Evolutionary conservation across 106 monocot genomes (phyloP).

Genomic region (Acanthochlamys bracteata): DNA sequence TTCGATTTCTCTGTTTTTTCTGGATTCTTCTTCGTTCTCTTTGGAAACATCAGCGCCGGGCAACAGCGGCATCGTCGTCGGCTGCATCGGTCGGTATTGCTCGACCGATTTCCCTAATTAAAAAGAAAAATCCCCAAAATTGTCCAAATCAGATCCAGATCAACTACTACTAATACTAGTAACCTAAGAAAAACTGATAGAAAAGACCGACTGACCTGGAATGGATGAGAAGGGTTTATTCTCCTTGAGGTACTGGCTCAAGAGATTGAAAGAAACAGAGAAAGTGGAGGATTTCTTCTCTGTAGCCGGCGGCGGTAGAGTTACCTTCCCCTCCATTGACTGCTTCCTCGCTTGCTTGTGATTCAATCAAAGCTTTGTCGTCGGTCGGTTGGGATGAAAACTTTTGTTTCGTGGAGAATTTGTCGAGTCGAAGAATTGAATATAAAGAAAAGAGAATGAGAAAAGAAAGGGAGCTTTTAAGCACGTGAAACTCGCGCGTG

Average conservation of each 20-base stretch:
- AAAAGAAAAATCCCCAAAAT: not conserved
- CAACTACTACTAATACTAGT: not conserved
- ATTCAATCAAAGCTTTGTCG: too few relatives aligned
- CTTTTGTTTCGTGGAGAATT: too few relatives aligned
- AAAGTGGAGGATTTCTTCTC: slow-evolving; percentile 29
- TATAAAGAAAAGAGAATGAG: too few relatives aligned
- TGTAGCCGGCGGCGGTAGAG: too few relatives aligned
- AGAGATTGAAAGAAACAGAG: slow-evolving; percentile 43
- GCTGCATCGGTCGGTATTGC: slow-evolving; percentile 20
- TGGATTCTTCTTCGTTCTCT: not conserved
- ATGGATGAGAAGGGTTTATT: slow-evolving; percentile 19
- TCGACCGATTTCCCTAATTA: slow-evolving; percentile 19
- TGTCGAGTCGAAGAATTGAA: too few relatives aligned
- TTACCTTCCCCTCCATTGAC: too few relatives aligned
- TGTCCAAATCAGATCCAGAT: not conserved
- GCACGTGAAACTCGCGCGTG: too few relatives aligned
- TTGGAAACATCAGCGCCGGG: slow-evolving; percentile 20
- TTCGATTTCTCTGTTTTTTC: slow-evolving; percentile 19
- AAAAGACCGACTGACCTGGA: not conserved
- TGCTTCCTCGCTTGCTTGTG: too few relatives aligned
- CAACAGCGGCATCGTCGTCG: slow-evolving; percentile 43
- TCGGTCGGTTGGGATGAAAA: too few relatives aligned
- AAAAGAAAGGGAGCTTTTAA: too few relatives aligned
- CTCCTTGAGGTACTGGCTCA: slow-evolving; percentile 75
- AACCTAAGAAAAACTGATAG: not conserved